Base-by-base conservation (phyloP, 345 rosid genomes). In the Turnera subulata region DNA sequence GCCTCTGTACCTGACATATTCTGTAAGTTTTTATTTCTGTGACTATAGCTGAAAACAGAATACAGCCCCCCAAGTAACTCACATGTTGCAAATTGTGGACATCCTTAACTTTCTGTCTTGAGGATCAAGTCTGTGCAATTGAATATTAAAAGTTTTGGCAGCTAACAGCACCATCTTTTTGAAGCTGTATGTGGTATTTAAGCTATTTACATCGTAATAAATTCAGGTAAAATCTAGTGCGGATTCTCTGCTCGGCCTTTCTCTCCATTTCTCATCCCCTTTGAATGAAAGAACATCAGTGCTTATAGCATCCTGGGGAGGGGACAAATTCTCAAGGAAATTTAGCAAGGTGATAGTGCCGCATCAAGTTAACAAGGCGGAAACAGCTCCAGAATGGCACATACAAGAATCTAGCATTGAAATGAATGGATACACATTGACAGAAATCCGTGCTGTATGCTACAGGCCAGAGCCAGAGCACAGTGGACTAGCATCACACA, bases 201-300 rank as follows among this genome's bases (percentile, higher is more conserved):
- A 8, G 35, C 35, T 29, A 4, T 29, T 29, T 29, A 29, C 8
- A 29, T 23, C 15, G 35, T 4, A 44, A 64, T 26, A 29, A 24
- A 38, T 67, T 76, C 79, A 91, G 98, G 96, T 85, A 38, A 82
- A 84, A 70, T 78, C 82, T 38, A 80, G 81, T 42, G 80, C 61
- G 17, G 75, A 71, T 53, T 88, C 85, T 52, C 60, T 67, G 25
- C 40, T 91, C 42, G 92, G 90, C 56, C 68, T 91, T 25, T 46
- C 70, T 39, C 82, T 91, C 9, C 73, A 61, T 16, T 82, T 88
- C 76, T 82, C 82, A 32, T 85, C 94, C 6, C 21, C 68, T 39
- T 51, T 26, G 4, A 63, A 63, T 29, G 71, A 72, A 54, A 69
- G 44, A 45, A 76, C 58, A 59, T 63, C 73, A 11, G 56, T 81